Conservation (phyloP, 2,329 filamentous ascomycete genomes). For the Pestalotiopsis sp. region DNA sequence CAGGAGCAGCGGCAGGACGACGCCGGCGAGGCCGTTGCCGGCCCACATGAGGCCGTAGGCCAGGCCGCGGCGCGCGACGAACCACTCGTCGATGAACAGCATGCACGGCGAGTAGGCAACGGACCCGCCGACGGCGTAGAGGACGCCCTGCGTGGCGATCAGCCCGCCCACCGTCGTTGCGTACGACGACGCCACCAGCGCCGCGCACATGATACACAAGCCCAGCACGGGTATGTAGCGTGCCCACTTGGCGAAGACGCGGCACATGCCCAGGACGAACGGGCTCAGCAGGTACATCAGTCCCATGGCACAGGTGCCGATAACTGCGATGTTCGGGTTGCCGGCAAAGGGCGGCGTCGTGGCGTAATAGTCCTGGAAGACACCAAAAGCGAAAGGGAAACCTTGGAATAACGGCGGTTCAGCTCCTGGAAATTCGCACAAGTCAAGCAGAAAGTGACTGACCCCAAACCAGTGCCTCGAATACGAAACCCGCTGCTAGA, state of each 20-base stretch:
- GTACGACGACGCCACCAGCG: constrained; percentile 15
- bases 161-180: constrained; percentile 36
- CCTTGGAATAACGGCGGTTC: constrained; percentile 39
- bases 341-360: constrained; percentile 59
- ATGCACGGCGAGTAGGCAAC: constrained; percentile 51
- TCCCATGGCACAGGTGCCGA: constrained; percentile 66
- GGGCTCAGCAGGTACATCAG: constrained; percentile 59
- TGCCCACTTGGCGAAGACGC: constrained; percentile 40
- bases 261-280: constrained; percentile 48
- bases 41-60: constrained; percentile 67
- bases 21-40: constrained; percentile 52
- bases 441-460: constrained; percentile 16
- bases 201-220: constrained; percentile 25
- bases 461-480: constrained; percentile 59
- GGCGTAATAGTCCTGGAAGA: constrained; percentile 72
- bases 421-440: neutral
- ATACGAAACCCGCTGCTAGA: constrained; percentile 48
- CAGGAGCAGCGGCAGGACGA: constrained; percentile 54
- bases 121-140: constrained; percentile 62
- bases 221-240: constrained; percentile 44
- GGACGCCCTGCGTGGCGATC: constrained; percentile 61
- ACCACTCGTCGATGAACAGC: constrained; percentile 58
- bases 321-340: constrained; percentile 56
- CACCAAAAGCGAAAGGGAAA: constrained; percentile 68
- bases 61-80: constrained; percentile 56